These are phyloP conservation scores for Aureobasidium sp. DNA, from an alignment of 2,329 filamentous ascomycete genomes.

Conservation along the genomic window DNA sequence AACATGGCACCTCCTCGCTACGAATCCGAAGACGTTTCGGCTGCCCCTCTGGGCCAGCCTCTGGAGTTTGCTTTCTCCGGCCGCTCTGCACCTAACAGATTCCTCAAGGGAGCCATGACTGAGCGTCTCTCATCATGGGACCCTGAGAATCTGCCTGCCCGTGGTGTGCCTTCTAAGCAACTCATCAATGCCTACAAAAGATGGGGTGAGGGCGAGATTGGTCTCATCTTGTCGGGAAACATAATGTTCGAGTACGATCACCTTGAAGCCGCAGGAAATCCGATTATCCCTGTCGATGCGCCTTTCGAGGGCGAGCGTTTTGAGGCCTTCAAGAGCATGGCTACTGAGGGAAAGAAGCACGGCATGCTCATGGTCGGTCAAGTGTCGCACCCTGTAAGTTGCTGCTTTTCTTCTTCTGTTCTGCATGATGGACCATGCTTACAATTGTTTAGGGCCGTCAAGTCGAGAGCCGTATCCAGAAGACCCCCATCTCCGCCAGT, in stretches of 20 bases:
- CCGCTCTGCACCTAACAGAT: constrained; percentile 55
- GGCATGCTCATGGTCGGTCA: constrained; percentile 55
- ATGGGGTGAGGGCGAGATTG: constrained; percentile 54
- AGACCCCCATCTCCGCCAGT: constrained; percentile 46
- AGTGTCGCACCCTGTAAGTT: constrained; percentile 48
- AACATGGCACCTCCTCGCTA: constrained; percentile 28
- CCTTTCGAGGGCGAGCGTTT: constrained; percentile 52
- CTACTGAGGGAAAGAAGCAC: constrained; percentile 48
- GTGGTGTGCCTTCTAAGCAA: constrained; percentile 48
- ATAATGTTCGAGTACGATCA: constrained; percentile 57
- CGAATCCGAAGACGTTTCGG: constrained; percentile 35
- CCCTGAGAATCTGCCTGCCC: constrained; percentile 43
- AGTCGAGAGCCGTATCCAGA: constrained; percentile 39
- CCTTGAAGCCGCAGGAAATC: constrained; percentile 50
- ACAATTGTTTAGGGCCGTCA: constrained; percentile 43
- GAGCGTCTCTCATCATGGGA: constrained; percentile 58
- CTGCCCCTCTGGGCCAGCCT: constrained; percentile 37
- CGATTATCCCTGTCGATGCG: constrained; percentile 50
- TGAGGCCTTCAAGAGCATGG: constrained; percentile 52
- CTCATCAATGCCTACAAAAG: constrained; percentile 52
- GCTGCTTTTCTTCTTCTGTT: too few species aligned
- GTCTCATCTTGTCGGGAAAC: constrained; percentile 57
- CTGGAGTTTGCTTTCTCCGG: constrained; percentile 43
- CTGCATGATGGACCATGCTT: neutral
- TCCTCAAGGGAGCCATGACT: constrained; percentile 62